Base-by-base conservation (phyloP, 371 early-diverging fungal species). In the Amoeboaphelidium occidentale region DNA sequence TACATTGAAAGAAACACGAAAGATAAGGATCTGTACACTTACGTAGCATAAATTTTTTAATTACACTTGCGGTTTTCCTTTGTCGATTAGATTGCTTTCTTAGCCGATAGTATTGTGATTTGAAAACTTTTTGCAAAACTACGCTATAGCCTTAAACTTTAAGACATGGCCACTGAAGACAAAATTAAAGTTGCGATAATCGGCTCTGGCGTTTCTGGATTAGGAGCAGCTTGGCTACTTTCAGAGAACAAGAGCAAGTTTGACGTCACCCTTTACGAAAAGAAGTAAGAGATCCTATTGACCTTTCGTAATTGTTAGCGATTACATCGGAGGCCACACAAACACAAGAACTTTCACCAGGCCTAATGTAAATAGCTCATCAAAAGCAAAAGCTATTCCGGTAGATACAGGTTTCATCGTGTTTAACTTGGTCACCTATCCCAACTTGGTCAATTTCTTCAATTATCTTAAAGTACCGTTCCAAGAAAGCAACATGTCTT, bases 1-100 rank as follows among this genome's bases (percentile, higher is more conserved):
- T 86, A 81, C 55, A 61, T 86, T 28, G 81, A 79, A n/a, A 42
- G 56, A n/a, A n/a, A n/a, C n/a, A n/a, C n/a, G n/a, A n/a, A n/a
- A n/a, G n/a, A n/a, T n/a, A n/a, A n/a, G n/a, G n/a, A n/a, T n/a
- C n/a, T n/a, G n/a, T n/a, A n/a, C n/a, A n/a, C n/a, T n/a, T n/a
- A n/a, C n/a, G n/a, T n/a, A n/a, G n/a, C n/a, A n/a, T n/a, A n/a
- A n/a, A n/a, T n/a, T n/a, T n/a, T n/a, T n/a, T n/a, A n/a, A n/a
- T n/a, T n/a, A n/a, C n/a, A n/a, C n/a, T n/a, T n/a, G n/a, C n/a
- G n/a, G n/a, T n/a, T n/a, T n/a, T n/a, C n/a, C n/a, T n/a, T n/a
- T n/a, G n/a, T n/a, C n/a, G n/a, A n/a, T n/a, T n/a, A n/a, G n/a
- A n/a, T n/a, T n/a, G n/a, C n/a, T n/a, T n/a, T n/a, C n/a, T n/a